Percentiles rank a stretch among this genome's conserved stretches.
Evolutionary conservation across 257 asterid genomes (phyloP).

Genomic region (Penstemon barbatus): DNA sequence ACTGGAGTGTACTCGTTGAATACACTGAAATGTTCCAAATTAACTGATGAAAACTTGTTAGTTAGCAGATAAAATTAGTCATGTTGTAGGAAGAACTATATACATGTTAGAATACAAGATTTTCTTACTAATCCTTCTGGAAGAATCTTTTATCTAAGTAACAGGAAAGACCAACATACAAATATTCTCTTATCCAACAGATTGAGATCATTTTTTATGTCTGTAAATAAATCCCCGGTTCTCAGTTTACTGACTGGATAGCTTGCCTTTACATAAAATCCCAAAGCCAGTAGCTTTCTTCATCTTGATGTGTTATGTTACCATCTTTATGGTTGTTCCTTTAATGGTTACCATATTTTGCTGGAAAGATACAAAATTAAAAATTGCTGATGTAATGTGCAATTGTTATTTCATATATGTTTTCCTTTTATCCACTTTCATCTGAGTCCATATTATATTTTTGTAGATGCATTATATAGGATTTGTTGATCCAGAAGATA

Average conservation of each 20-base stretch:
- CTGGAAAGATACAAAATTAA: not conserved
- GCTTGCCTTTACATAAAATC: conserved; percentile 8
- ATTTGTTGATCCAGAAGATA: conserved; percentile 95
- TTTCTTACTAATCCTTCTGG: not conserved
- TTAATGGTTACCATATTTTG: conserved; percentile 5
- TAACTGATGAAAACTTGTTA: not conserved
- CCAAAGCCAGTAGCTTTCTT: conserved; percentile 8
- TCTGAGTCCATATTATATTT: conserved; percentile 26
- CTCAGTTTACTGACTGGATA: conserved; percentile 12
- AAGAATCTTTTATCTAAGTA: not conserved
- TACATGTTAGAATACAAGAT: not conserved
- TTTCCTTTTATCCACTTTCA: conserved; percentile 25
- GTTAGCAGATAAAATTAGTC: conserved; percentile 5
- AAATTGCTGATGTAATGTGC: conserved; percentile 6
- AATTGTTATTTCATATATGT: not conserved
- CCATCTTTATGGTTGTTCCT: not conserved
- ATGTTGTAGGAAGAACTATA: not conserved
- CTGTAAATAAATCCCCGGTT: not conserved
- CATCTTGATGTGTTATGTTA: conserved; percentile 13
- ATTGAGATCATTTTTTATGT: not conserved
- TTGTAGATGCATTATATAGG: conserved; percentile 87
- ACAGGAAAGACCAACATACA: conserved; percentile 1
- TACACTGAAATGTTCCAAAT: not conserved
- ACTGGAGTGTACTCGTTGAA: no score
- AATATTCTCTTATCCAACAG: not conserved